A percentile compares a stretch with the other conserved stretches of the same genome.
These are phyloP conservation scores for Pythium plurisporium DNA, from an alignment of 352 stramenopile genomes.

Conservation along the genomic window DNA sequence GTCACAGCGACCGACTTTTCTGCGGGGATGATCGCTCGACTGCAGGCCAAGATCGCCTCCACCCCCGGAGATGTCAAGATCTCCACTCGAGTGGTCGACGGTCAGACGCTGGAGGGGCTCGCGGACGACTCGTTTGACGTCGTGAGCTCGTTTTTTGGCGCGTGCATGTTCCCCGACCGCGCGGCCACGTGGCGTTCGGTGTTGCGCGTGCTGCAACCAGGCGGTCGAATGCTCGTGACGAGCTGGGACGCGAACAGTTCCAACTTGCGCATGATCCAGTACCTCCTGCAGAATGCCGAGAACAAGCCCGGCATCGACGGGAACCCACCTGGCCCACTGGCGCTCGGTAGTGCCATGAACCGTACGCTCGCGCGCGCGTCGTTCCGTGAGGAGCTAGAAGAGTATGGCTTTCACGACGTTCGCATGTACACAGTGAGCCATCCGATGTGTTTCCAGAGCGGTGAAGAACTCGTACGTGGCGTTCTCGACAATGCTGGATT, in stretches of 20 bases:
- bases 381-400: constrained; percentile 17
- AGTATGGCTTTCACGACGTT: constrained; percentile 9
- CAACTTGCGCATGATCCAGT: constrained; percentile 12
- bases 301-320: background rate
- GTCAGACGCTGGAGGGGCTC: constrained; percentile 14
- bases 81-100: constrained; percentile 2
- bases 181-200: constrained; percentile 10
- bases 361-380: background rate
- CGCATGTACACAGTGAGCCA: constrained; percentile 5
- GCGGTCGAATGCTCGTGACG: constrained; percentile 3
- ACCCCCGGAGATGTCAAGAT: background rate
- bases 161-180: constrained; percentile 18
- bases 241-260: constrained; percentile 19
- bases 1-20: constrained; percentile 21
- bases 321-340: no score
- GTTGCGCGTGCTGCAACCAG: constrained; percentile 15
- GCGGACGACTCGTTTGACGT: constrained; percentile 16
- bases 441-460: constrained; percentile 14
- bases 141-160: constrained; percentile 18
- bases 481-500: constrained; percentile 6
- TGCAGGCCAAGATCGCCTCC: constrained; percentile 10
- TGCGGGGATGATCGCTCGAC: constrained; percentile 1
- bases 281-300: constrained; percentile 1
- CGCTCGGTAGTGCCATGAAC: background rate
- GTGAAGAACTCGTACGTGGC: constrained; percentile 6